phyloP scores from a whole-genome alignment of 441 rosid genomes.

The Capsella rubella region DNA sequence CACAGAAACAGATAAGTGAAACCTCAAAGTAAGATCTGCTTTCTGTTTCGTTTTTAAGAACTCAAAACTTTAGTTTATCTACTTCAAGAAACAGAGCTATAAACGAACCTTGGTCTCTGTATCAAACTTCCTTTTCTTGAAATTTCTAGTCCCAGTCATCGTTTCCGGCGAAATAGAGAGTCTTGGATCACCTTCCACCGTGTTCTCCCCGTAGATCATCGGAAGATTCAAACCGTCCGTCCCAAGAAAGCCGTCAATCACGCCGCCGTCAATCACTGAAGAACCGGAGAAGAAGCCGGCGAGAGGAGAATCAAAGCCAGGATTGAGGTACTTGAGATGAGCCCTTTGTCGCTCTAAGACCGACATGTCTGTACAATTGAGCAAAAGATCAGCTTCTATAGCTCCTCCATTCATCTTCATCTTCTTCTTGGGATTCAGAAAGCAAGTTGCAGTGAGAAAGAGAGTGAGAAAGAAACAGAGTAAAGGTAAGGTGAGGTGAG shows the following conservation, averaged over 20 bases:
- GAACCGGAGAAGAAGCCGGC: constrained; percentile 39
- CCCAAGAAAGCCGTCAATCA: neutral
- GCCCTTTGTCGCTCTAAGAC: constrained; percentile 71
- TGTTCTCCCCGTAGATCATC: constrained; percentile 11
- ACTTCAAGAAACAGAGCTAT: constrained; percentile 23
- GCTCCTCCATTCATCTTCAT: constrained; percentile 27
- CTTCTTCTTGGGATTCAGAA: neutral
- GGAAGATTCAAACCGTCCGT: constrained; percentile 33
- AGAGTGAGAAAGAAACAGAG: constrained; percentile 26
- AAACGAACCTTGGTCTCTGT: constrained; percentile 39
- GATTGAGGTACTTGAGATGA: constrained; percentile 53
- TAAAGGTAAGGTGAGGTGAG: constrained; percentile 29
- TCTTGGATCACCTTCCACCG: constrained; percentile 41
- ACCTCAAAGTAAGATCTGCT: constrained; percentile 18
- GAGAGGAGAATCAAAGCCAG: constrained; percentile 47
- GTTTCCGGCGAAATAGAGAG: constrained; percentile 47
- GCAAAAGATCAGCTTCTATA: constrained; percentile 39
- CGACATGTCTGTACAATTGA: constrained; percentile 62
- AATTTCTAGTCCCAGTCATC: constrained; percentile 40
- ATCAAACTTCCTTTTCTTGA: constrained; percentile 39
- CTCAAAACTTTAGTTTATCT: neutral
- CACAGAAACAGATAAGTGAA: neutral
- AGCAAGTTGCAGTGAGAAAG: constrained; percentile 16
- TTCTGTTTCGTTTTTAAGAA: neutral
- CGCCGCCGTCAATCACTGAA: constrained; percentile 8